A percentile compares a stretch with the other conserved stretches of the same genome.
Evolutionary conservation across 306 rosid genomes (phyloP).

Genomic region (Hippophae rhamnoides): DNA sequence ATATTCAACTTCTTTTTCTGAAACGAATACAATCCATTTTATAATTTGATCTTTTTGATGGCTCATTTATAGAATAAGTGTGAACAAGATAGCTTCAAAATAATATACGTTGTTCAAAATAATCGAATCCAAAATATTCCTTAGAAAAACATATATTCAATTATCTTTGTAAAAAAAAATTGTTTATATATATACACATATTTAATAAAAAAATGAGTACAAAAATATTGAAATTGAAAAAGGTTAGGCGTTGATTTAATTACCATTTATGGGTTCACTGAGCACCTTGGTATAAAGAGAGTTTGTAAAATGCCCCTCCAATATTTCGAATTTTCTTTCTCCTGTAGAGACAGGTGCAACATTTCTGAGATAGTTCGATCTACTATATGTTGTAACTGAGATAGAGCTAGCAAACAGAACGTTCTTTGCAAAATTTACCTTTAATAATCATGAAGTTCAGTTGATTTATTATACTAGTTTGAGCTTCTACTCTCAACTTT

Average conservation of each 20-base stretch:
- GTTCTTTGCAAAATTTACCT: constrained; percentile 25
- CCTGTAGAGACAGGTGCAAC: constrained; percentile 31
- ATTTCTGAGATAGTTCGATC: constrained; percentile 1
- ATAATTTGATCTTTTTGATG: no score
- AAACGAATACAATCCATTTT: background rate
- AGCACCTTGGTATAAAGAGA: constrained; percentile 6
- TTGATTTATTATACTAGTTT: constrained; percentile 23
- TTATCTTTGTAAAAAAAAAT: no score
- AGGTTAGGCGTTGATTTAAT: background rate
- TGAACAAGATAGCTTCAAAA: no score
- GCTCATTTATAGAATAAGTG: no score
- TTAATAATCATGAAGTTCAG: constrained; percentile 42
- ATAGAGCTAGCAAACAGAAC: background rate
- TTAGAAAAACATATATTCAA: no score
- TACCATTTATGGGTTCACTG: constrained; percentile 29
- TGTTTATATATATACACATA: no score
- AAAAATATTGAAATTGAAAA: no score
- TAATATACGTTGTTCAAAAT: no score
- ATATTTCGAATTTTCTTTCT: constrained; percentile 22
- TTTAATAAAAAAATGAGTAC: no score
- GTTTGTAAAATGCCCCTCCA: constrained; percentile 22
- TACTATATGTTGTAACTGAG: background rate
- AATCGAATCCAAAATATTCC: no score
- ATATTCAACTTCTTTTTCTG: constrained; percentile 51
- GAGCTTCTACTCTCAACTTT: constrained; percentile 50